These are phyloP conservation scores for Paraphoma sp. DNA, from an alignment of 2,329 filamentous ascomycete genomes.

Conservation along the genomic window DNA sequence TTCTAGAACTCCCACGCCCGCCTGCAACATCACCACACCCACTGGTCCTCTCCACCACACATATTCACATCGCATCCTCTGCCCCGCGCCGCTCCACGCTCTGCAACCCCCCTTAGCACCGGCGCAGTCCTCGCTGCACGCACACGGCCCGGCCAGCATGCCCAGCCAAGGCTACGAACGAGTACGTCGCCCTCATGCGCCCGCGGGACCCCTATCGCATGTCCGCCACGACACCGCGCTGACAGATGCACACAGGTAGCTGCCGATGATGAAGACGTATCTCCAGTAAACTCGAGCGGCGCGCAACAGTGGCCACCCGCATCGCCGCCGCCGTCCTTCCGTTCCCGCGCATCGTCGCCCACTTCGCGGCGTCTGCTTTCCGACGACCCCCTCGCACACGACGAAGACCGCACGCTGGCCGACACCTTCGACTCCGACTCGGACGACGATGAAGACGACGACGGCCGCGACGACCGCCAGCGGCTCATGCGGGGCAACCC, in stretches of 20 bases:
- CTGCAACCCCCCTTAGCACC: no score
- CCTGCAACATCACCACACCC: no score
- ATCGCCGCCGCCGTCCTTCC: constrained; percentile 78
- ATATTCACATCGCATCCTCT: no score
- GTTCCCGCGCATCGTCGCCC: constrained; percentile 78
- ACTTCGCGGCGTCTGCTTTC: constrained; percentile 61
- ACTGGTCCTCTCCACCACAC: no score
- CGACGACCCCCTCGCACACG: constrained; percentile 57
- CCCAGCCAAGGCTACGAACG: constrained; percentile 57
- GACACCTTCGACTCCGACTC: constrained; percentile 87
- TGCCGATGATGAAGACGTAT: constrained; percentile 53
- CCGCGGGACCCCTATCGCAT: constrained; percentile 11
- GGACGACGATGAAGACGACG: constrained; percentile 68
- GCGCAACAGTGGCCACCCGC: constrained; percentile 48
- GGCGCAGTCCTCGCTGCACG: not conserved
- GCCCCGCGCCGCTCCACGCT: no score
- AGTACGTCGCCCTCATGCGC: constrained; percentile 45
- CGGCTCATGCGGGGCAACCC: constrained; percentile 77
- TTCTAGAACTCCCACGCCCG: no score
- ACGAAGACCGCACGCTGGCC: constrained; percentile 81
- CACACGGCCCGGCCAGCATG: constrained; percentile 43
- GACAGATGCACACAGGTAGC: constrained; percentile 45
- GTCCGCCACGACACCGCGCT: constrained; percentile 8
- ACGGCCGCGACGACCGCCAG: constrained; percentile 81
- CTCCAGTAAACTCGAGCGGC: constrained; percentile 30